Percentiles rank a stretch among this genome's conserved stretches.
These are phyloP conservation scores for Simplicillium sp. DNA, from an alignment of 2,329 filamentous ascomycete genomes.

Conservation along the genomic window DNA sequence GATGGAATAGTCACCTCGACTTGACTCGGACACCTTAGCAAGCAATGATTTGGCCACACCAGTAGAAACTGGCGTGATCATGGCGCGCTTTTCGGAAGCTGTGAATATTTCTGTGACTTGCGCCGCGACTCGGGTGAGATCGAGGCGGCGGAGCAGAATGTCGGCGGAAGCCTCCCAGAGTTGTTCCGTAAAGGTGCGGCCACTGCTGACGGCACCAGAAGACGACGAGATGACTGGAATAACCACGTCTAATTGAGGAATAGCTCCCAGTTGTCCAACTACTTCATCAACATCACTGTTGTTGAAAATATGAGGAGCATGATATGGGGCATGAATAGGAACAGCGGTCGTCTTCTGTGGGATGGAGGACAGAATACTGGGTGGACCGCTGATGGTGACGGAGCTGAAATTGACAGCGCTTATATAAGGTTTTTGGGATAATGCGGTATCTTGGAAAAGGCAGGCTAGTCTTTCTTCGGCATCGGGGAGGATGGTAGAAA, in stretches of 20 bases:
- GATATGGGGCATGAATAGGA: constrained; percentile 14
- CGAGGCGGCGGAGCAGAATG: no score
- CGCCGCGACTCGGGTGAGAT: no score
- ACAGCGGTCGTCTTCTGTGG: not conserved
- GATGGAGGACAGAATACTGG: constrained; percentile 9
- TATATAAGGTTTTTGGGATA: constrained; percentile 10
- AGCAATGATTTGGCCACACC: not conserved
- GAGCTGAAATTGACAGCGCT: constrained; percentile 13
- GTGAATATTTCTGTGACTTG: no score
- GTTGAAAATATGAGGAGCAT: constrained; percentile 13
- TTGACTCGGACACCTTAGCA: not conserved
- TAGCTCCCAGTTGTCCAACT: not conserved
- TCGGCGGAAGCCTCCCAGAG: no score
- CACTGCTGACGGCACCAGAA: not conserved
- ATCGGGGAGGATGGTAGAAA: no score
- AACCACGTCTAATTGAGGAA: not conserved
- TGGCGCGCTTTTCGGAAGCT: no score
- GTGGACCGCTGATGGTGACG: constrained; percentile 15
- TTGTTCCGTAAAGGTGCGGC: not conserved
- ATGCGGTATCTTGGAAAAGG: not conserved
- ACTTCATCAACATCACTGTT: not conserved
- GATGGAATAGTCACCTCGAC: not conserved
- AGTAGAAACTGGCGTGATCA: no score
- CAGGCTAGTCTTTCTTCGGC: constrained; percentile 3
- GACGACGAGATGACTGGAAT: not conserved